phyloP scores from a whole-genome alignment of 257 asterid genomes.

The Solanum piurae region DNA sequence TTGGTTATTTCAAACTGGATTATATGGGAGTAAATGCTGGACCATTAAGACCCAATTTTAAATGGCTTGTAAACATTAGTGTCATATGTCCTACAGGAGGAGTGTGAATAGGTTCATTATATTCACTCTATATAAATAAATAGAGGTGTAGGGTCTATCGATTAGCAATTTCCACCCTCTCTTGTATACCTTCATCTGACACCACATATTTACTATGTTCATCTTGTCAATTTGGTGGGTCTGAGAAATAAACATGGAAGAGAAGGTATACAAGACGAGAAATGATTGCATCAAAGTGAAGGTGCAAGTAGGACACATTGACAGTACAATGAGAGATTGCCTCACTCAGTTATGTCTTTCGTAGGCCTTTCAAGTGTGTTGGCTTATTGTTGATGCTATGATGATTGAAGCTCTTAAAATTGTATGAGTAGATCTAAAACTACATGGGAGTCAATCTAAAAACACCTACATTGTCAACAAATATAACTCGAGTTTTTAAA shows the following conservation, averaged over 20 bases:
- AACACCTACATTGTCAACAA: neutral
- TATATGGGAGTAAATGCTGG: neutral
- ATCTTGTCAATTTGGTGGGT: neutral
- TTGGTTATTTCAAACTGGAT: neutral
- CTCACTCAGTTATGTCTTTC: neutral
- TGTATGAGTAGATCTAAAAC: neutral
- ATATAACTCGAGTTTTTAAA: neutral
- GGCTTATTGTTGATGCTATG: neutral
- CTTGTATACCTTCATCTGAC: neutral
- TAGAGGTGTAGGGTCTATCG: neutral
- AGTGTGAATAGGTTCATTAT: neutral
- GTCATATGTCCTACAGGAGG: neutral
- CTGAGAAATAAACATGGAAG: neutral
- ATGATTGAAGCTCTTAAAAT: neutral
- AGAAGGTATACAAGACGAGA: neutral
- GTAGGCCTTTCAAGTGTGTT: neutral
- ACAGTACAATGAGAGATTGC: neutral
- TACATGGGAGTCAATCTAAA: neutral
- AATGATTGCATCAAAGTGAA: neutral
- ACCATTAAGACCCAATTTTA: neutral
- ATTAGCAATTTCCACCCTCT: neutral
- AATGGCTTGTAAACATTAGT: neutral
- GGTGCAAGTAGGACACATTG: neutral
- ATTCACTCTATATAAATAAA: neutral
- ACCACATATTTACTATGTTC: neutral